A percentile compares a stretch with the other conserved stretches of the same genome.
phyloP scores from a whole-genome alignment of 2,329 filamentous ascomycete genomes.

The Diplocarpon mali region DNA sequence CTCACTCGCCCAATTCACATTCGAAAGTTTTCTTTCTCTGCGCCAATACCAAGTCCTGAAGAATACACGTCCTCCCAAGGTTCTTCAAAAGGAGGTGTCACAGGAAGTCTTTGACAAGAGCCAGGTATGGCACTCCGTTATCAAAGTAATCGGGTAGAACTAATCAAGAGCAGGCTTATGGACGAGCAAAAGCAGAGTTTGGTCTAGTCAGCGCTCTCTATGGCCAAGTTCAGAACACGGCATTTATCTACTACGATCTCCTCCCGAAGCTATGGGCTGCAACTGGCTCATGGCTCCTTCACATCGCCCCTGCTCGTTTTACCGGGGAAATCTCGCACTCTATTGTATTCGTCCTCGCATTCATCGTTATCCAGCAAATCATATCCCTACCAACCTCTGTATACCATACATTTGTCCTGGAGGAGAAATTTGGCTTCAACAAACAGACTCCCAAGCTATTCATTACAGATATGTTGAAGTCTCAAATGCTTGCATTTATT shows the following conservation, averaged over 20 bases:
- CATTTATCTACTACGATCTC: constrained; percentile 81
- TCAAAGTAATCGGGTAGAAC: not conserved
- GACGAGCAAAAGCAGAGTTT: constrained; percentile 90
- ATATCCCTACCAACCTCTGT: constrained; percentile 72
- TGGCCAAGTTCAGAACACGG: constrained; percentile 77
- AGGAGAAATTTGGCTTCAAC: constrained; percentile 97
- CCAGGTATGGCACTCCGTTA: constrained; percentile 41
- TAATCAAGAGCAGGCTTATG: constrained; percentile 55
- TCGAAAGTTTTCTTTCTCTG: constrained; percentile 80
- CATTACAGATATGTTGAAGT: constrained; percentile 84
- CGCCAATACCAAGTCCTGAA: constrained; percentile 85
- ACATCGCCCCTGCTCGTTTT: constrained; percentile 67
- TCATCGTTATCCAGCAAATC: constrained; percentile 70
- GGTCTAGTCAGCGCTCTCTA: constrained; percentile 71
- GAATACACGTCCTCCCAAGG: constrained; percentile 69
- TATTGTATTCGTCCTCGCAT: constrained; percentile 81
- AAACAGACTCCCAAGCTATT: constrained; percentile 90
- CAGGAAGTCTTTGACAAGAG: constrained; percentile 89
- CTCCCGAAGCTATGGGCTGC: constrained; percentile 84
- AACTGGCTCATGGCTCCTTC: constrained; percentile 63
- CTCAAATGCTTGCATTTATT: constrained; percentile 67
- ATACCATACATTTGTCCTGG: constrained; percentile 91
- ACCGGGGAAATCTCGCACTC: constrained; percentile 89
- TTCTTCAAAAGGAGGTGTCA: constrained; percentile 78
- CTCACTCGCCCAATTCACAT: constrained; percentile 78